A percentile compares a stretch with the other conserved stretches of the same genome.
Evolutionary conservation across 2,329 filamentous ascomycete genomes (phyloP).

Genomic region (Alternaria sp.): DNA sequence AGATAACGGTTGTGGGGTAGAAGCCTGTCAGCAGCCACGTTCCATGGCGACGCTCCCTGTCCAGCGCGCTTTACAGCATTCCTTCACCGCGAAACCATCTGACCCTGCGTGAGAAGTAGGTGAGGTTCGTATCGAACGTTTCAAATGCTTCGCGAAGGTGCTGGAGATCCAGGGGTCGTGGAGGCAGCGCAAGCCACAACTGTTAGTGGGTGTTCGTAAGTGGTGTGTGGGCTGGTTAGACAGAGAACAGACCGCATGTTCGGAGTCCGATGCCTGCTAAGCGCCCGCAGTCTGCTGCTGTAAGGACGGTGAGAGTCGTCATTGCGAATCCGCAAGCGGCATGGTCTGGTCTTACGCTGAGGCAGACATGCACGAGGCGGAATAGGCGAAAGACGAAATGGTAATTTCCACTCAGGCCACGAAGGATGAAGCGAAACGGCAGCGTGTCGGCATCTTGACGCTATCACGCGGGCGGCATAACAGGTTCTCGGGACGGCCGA

Average conservation of each 20-base stretch:
- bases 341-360: slow-evolving; percentile 16
- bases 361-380: slow-evolving; percentile 9
- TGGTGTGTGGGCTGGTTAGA: slow-evolving; percentile 12
- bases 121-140: slow-evolving; percentile 27
- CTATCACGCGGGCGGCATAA: slow-evolving; percentile 9
- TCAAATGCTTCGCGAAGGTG: slow-evolving; percentile 36
- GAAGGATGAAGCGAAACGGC: slow-evolving; percentile 9
- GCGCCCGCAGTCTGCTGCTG: slow-evolving; percentile 21
- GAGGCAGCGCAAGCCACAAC: slow-evolving; percentile 18
- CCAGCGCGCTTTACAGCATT: slow-evolving; percentile 9
- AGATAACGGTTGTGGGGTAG: slow-evolving; percentile 23
- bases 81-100: neutral
- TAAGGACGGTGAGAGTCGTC: slow-evolving; percentile 34
- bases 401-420: slow-evolving; percentile 11
- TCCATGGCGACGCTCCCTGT: slow-evolving; percentile 4
- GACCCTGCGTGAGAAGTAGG: slow-evolving; percentile 8
- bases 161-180: slow-evolving; percentile 21
- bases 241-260: slow-evolving; percentile 24
- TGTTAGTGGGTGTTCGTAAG: slow-evolving; percentile 14
- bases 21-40: slow-evolving; percentile 19
- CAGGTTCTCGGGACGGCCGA: slow-evolving; percentile 22
- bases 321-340: slow-evolving; percentile 12
- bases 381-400: slow-evolving; percentile 21
- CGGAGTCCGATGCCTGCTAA: slow-evolving; percentile 43
- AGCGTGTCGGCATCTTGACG: slow-evolving; percentile 2